A percentile compares a stretch with the other conserved stretches of the same genome.
These are phyloP conservation scores for Russula lepida DNA, from an alignment of 768 basidiomycete genomes.

Conservation along the genomic window DNA sequence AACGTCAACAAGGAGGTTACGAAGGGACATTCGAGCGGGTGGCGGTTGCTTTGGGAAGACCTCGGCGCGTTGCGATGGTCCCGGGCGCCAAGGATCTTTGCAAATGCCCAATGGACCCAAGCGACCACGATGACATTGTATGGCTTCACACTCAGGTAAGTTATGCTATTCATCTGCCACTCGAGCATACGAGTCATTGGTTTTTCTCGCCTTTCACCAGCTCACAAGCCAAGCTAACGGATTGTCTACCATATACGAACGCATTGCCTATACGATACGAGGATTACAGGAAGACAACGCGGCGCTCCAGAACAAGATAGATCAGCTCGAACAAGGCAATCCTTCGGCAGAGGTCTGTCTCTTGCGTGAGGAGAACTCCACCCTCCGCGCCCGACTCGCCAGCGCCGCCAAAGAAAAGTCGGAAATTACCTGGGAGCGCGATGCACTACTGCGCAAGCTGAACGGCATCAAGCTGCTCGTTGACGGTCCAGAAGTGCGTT, in stretches of 20 bases:
- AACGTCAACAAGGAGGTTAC: constrained; percentile 57
- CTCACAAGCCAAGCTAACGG: neutral
- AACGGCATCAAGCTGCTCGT: constrained; percentile 10
- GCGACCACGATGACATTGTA: constrained; percentile 6
- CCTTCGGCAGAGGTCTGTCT: constrained; percentile 15
- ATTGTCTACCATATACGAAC: constrained; percentile 27
- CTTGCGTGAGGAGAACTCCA: constrained; percentile 17
- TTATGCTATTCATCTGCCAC: neutral
- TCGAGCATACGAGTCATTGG: neutral
- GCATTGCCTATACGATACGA: constrained; percentile 21
- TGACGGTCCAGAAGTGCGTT: neutral
- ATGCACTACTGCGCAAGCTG: constrained; percentile 8
- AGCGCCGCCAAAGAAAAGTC: constrained; percentile 1
- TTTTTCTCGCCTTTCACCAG: neutral
- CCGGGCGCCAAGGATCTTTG: neutral
- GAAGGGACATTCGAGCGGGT: constrained; percentile 17
- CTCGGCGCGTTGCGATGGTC: neutral
- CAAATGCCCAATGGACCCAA: constrained; percentile 1
- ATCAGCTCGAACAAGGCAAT: constrained; percentile 32
- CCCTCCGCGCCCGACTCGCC: constrained; percentile 8
- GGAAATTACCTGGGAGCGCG: constrained; percentile 11
- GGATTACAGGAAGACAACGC: constrained; percentile 24
- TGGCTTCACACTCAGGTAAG: constrained; percentile 8
- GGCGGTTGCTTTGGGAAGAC: neutral
- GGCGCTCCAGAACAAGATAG: constrained; percentile 26